Evolutionary conservation across 148 eudicot species (phyloP), one percentile per base, ranked within the genome.

Genomic region (Spergularia bocconei): DNA sequence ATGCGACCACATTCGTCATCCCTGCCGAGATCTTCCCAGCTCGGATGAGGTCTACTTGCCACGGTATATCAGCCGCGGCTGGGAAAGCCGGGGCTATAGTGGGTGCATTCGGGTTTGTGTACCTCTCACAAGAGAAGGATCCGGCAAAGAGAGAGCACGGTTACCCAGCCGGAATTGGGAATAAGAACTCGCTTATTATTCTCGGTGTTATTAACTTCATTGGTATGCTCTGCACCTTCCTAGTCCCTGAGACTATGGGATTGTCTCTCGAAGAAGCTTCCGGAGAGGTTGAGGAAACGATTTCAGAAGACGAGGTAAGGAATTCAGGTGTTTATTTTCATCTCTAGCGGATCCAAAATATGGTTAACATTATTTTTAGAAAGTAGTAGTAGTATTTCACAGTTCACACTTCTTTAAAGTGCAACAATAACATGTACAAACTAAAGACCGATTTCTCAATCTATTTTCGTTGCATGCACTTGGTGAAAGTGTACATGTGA

Each of bases 11-110:
- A 5, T 88, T 86, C 13, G 82, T 88, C 1, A 87, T 88, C 15
- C 92, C 90, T 0, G 92, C 92, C 0, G 90, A 88, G 82, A 85
- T 88, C 19, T 88, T 88, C 65, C 92, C 88, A 0, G 88, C 92
- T 7, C 77, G 92, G 71, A 52, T 86, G 9, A 80, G 92, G 62
- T 83, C 92, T 0, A 88, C 90, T 0, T 88, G 92, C 69, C 88
- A 88, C 19, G 92, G 92, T 21, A 88, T 88, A 13, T 88, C 90
- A 0, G 92, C 92, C 4, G 92, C 92, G 0, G 75, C 88, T 0
- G 92, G 92, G 7, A 88, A 88, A 25, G 87, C 87, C 1, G 90
- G 88, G 14, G 92, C 88, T n/a, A 88, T 88, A 0, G 60, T 88
- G 0, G 92, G 90, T 10, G 86, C 92, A 9, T 88, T 81, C 33